Conservation (phyloP, 495 filamentous ascomycete genomes). For the Penicillium malachiteum region DNA sequence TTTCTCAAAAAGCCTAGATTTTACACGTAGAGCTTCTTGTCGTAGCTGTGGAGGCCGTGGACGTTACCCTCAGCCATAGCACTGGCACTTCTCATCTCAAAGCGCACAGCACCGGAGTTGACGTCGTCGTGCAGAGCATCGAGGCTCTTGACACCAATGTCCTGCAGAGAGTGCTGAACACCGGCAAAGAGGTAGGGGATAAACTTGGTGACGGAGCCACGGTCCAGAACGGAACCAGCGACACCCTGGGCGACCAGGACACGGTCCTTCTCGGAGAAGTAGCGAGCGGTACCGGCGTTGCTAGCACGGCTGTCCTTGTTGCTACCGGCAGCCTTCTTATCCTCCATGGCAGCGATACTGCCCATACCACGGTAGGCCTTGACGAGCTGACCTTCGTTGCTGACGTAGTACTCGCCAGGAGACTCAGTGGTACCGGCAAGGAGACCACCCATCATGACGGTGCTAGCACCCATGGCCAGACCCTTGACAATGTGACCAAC, state of each 20-base stretch:
- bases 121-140: conserved; percentile 74
- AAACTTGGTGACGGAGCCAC: conserved; percentile 86
- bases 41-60: conserved; percentile 93
- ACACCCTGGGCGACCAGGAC: conserved; percentile 97
- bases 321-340: conserved; percentile 78
- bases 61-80: conserved; percentile 95
- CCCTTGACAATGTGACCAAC: conserved; percentile 99
- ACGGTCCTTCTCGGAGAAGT: conserved; percentile 95
- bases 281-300: conserved; percentile 95
- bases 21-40: conserved; percentile 98
- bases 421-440: conserved; percentile 97
- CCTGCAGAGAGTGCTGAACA: conserved; percentile 95
- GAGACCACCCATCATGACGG: conserved; percentile 99
- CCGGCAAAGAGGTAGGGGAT: conserved; percentile 92
- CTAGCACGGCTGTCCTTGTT: conserved; percentile 74
- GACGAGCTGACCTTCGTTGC: conserved; percentile 91
- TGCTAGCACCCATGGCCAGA: conserved; percentile 87
- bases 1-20: conserved; percentile 19
- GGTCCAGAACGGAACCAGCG: conserved; percentile 70
- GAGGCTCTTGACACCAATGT: conserved; percentile 83
- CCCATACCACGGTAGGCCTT: conserved; percentile 99
- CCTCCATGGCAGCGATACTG: conserved; percentile 98
- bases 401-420: conserved; percentile 94
- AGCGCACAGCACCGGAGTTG: conserved; percentile 73
- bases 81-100: conserved; percentile 91